Base-by-base conservation (phyloP, 805 yeast species). In the Myxozyma neglecta region DNA sequence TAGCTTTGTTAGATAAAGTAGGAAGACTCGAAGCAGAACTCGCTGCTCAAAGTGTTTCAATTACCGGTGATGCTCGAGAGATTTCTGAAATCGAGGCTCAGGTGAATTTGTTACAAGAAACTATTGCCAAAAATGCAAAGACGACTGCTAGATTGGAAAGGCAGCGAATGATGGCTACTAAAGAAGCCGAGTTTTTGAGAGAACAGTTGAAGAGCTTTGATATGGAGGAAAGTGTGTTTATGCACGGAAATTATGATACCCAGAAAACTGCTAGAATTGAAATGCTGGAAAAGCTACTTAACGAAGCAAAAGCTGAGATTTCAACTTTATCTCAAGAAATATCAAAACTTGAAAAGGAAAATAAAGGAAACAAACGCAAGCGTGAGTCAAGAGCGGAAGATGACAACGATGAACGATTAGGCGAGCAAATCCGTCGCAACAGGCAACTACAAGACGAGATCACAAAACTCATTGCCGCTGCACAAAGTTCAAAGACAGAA, bases 181-280 rank as follows among this genome's bases (percentile, higher is more conserved):
- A 82, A 63, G 92, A 88, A 69, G 80, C 85, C 35, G 82, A 79
- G 57, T 79, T 85, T 60, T 73, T 88, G 56, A 76, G 88, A 61
- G 78, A 77, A 45, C 86, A 85, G 71, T 70, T 87, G 54, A 80
- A 84, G 57, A 79, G 79, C 36, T 70, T 82, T 50, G 86, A 83
- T 61, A 71, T 71, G 20, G 76, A 74, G 56, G 75, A 71, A 46
- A 49, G 63, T 7, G 46, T 63, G 36, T 59, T 61, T 42, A 63
- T 60, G 47, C 65, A 54, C 8, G 67, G 68, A 1, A 60, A 60
- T 10, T 49, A 53, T 8, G 72, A 65, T 37, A 56, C 53, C 32
- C 63, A 68, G 32, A 60, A 65, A 60, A 44, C 64, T 7, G 52
- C 53, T 49, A 65, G 76, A 55, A 74, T 76, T 40, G 70, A 70